Base-by-base conservation (phyloP, 2,329 filamentous ascomycete species). In the Claviceps spartinae region DNA sequence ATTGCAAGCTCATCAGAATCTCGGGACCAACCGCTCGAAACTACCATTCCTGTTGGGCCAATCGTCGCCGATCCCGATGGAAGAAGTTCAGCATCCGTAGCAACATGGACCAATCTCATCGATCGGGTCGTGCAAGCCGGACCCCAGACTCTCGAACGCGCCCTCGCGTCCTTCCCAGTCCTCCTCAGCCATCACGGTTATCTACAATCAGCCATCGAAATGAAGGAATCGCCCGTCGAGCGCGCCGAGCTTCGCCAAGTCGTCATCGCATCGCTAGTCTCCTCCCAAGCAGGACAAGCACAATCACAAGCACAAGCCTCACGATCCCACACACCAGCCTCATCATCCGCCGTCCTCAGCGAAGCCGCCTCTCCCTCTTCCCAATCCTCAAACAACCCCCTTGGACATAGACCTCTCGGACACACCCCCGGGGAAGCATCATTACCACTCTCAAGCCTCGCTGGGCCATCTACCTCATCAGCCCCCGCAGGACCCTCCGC, bases 91-190 rank as follows among this genome's bases (percentile, higher is more conserved):
- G 50, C 37, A 30, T 47, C 69, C 6, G 64, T 43, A 44, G 6
- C 16, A 34, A n/a, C 72, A 3, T 75, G 77, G 50, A 71, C 67
- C 38, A 67, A 69, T 9, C 63, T 81, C 54, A 79, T 83, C 49
- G 77, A 83, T 52, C 64, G 68, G 5, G 65, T 73, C 14, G 69
- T 83, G 0, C 70, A 74, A 0, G 70, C 73, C 49, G 80, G 79
- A 0, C 69, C 70, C 0, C 62, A 61, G 2, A 69, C 72, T 4
- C 64, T 81, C 8, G 67, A 72, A 34, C 68, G 72, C 42, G 70
- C 71, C 1, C 61, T 81, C 30, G 56, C 63, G 0, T 69, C 63
- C 3, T 73, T 77, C 53, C 77, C 76, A 1, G 68, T 67, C 3
- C 70, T 78, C 55, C 64, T 80, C 5, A 64, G 66, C 5, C 74